phyloP scores from a whole-genome alignment of 495 filamentous ascomycete species.

The Sordaria brevicollis region DNA sequence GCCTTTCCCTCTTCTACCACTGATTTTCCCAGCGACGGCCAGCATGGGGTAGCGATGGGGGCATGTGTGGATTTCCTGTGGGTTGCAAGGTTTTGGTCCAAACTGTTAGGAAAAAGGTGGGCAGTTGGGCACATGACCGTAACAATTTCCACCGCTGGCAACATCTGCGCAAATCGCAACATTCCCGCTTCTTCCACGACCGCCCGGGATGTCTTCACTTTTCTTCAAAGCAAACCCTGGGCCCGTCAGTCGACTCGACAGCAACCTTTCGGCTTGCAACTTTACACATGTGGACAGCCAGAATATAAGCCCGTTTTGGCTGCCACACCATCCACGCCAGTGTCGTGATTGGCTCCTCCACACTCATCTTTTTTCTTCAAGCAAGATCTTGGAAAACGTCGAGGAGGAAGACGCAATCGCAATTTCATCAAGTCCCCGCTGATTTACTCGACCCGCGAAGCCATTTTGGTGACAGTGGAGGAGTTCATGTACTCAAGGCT shows the following conservation, averaged over 20 bases:
- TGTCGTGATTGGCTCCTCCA: neutral
- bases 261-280: neutral
- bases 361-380: neutral
- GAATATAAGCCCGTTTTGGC: neutral
- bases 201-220: neutral
- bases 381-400: neutral
- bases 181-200: neutral
- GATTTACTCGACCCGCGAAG: neutral
- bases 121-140: neutral
- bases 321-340: neutral
- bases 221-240: neutral
- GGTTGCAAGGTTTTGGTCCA: neutral
- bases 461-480: neutral
- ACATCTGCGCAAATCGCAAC: neutral
- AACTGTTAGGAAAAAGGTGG: neutral
- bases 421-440: neutral
- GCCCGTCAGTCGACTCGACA: neutral
- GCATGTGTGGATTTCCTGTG: neutral
- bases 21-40: neutral
- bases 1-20: neutral
- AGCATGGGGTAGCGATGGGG: neutral
- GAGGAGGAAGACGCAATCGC: neutral
- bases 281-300: neutral
- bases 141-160: neutral
- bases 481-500: neutral